phyloP scores from a whole-genome alignment of 306 rosid genomes.

The Cicer cuneatum region DNA sequence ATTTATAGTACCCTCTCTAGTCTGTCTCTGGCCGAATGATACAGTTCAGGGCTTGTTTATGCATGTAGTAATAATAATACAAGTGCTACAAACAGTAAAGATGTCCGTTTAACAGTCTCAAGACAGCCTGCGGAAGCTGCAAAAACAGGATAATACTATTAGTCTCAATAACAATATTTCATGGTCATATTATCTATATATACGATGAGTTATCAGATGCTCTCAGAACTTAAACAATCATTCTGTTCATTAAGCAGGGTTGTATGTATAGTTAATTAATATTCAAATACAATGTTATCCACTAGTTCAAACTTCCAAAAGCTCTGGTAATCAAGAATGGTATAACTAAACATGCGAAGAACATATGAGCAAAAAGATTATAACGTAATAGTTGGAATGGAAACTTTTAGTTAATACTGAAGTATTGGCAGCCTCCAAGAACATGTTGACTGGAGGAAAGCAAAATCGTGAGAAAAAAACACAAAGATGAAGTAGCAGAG shows the following conservation, averaged over 20 bases:
- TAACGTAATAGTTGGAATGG: background rate
- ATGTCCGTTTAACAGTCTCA: conserved; percentile 45
- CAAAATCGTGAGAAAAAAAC: background rate
- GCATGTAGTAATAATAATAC: conserved; percentile 40
- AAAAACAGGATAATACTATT: conserved; percentile 29
- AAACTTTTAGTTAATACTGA: background rate
- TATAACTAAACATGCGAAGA: background rate
- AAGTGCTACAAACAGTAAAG: conserved; percentile 52
- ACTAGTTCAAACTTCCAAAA: background rate
- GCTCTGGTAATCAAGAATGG: background rate
- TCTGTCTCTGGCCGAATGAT: conserved; percentile 42
- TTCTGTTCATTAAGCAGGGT: background rate
- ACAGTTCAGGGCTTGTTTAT: conserved; percentile 51
- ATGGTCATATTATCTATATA: background rate
- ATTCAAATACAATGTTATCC: background rate
- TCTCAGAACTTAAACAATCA: background rate
- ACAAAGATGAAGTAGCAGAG: background rate
- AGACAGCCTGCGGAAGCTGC: conserved; percentile 69
- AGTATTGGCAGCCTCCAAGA: background rate
- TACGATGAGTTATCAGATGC: background rate
- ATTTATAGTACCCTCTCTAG: conserved; percentile 53
- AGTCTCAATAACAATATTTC: conserved; percentile 5
- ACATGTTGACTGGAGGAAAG: background rate
- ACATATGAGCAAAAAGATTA: conserved; percentile 3
- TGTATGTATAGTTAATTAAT: background rate